phyloP scores from a whole-genome alignment of 2,329 filamentous ascomycete species.

The Sporothrix variecibatus region DNA sequence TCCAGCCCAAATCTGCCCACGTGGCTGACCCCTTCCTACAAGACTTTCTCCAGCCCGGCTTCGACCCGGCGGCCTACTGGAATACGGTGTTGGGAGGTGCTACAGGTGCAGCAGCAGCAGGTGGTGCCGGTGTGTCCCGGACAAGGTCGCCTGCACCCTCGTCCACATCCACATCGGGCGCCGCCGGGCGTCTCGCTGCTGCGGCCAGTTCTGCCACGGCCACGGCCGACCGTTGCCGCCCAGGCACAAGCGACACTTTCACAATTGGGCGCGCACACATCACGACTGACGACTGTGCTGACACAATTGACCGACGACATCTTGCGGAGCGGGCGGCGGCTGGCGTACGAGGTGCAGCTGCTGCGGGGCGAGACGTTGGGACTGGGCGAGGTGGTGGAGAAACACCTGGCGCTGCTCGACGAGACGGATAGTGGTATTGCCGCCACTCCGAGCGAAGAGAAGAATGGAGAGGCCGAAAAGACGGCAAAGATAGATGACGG shows the following conservation, averaged over 20 bases:
- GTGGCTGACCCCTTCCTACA: conserved; percentile 71
- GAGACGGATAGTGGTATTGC: conserved; percentile 50
- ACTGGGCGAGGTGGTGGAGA: conserved; percentile 71
- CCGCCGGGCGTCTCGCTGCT: conserved; percentile 25
- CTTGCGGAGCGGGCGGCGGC: conserved; percentile 77
- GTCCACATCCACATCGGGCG: conserved; percentile 30
- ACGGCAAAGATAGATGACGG: neutral
- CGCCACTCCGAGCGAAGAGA: neutral
- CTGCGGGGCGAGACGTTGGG: conserved; percentile 82
- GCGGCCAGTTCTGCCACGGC: conserved; percentile 30
- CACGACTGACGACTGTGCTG: conserved; percentile 75
- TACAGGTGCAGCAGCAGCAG: neutral
- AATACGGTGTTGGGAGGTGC: conserved; percentile 69
- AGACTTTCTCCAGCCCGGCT: conserved; percentile 76
- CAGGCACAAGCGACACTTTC: conserved; percentile 84
- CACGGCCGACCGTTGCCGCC: conserved; percentile 58
- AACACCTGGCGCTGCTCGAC: conserved; percentile 55
- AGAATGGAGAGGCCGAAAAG: neutral
- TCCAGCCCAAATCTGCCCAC: conserved; percentile 59
- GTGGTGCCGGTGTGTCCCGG: neutral
- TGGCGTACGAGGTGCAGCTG: conserved; percentile 94
- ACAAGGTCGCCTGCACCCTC: conserved; percentile 24
- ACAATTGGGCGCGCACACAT: conserved; percentile 85
- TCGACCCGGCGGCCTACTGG: conserved; percentile 83
- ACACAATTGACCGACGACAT: conserved; percentile 95